Evolutionary conservation across 2,329 filamentous ascomycete genomes (phyloP).

Genomic region (Penicillium sp.): DNA sequence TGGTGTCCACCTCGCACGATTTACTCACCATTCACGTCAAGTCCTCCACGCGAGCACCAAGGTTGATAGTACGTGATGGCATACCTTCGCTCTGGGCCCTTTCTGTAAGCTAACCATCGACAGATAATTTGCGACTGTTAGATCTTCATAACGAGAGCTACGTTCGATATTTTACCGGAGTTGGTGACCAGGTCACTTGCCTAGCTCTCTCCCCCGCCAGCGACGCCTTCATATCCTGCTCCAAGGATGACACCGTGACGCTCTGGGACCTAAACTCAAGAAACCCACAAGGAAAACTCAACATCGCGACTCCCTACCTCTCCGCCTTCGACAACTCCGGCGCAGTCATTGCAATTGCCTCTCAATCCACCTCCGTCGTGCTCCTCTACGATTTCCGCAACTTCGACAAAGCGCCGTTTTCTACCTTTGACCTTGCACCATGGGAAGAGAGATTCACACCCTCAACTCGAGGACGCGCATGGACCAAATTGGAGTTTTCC

Average conservation of each 20-base stretch:
- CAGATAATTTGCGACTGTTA: conserved; percentile 78
- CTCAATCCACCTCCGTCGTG: conserved; percentile 74
- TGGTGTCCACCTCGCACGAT: conserved; percentile 88
- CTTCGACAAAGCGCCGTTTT: conserved; percentile 88
- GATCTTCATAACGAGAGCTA: conserved; percentile 91
- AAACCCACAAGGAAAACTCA: conserved; percentile 76
- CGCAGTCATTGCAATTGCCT: conserved; percentile 86
- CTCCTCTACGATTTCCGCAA: conserved; percentile 92
- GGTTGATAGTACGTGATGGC: conserved; percentile 67
- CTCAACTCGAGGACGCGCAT: conserved; percentile 55
- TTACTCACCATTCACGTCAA: conserved; percentile 87
- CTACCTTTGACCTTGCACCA: conserved; percentile 72
- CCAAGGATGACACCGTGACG: conserved; percentile 84
- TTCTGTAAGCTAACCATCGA: conserved; percentile 3
- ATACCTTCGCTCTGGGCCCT: neutral
- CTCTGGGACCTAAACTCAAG: conserved; percentile 86
- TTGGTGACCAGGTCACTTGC: conserved; percentile 80
- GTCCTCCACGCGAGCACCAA: conserved; percentile 97
- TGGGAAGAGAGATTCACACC: conserved; percentile 57
- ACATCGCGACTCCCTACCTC: conserved; percentile 78
- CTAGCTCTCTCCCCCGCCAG: conserved; percentile 80
- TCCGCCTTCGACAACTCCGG: conserved; percentile 91
- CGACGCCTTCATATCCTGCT: conserved; percentile 91
- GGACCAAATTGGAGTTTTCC: conserved; percentile 92
- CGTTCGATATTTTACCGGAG: conserved; percentile 92